phyloP scores from a whole-genome alignment of 176 grass and related monocot genomes.

The Oryza longistaminata region DNA sequence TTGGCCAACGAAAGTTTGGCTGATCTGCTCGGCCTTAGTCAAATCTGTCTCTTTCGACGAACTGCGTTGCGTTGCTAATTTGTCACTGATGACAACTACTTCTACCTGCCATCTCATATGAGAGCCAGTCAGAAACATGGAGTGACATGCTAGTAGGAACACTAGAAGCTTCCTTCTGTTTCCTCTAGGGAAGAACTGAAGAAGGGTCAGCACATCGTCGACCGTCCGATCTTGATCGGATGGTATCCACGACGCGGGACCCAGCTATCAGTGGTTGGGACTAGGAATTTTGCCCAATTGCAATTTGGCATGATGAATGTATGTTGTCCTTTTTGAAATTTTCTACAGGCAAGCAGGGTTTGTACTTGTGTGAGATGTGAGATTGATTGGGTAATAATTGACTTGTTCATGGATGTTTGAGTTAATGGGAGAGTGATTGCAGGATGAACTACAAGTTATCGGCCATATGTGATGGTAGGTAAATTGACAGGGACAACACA shows the following conservation, averaged over 20 bases:
- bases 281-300: not conserved
- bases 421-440: not conserved
- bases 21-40: not conserved
- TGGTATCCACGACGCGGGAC: too few species aligned
- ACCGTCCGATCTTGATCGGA: not conserved
- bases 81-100: constrained; percentile 5
- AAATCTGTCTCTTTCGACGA: constrained; percentile 24
- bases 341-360: not conserved
- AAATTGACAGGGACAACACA: not conserved
- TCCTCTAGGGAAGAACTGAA: not conserved
- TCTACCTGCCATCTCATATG: not conserved
- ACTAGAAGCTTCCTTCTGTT: constrained; percentile 28
- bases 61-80: not conserved
- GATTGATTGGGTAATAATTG: not conserved
- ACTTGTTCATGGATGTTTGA: not conserved
- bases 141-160: not conserved
- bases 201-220: not conserved
- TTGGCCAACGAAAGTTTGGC: not conserved
- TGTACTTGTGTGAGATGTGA: not conserved
- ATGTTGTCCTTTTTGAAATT: not conserved
- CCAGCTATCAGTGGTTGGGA: not conserved
- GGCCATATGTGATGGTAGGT: not conserved
- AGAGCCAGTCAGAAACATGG: not conserved
- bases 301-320: not conserved
- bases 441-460: not conserved